Base-by-base conservation (phyloP, 1,284 basidiomycete species). In the Apiotrichum veenhuisii region DNA sequence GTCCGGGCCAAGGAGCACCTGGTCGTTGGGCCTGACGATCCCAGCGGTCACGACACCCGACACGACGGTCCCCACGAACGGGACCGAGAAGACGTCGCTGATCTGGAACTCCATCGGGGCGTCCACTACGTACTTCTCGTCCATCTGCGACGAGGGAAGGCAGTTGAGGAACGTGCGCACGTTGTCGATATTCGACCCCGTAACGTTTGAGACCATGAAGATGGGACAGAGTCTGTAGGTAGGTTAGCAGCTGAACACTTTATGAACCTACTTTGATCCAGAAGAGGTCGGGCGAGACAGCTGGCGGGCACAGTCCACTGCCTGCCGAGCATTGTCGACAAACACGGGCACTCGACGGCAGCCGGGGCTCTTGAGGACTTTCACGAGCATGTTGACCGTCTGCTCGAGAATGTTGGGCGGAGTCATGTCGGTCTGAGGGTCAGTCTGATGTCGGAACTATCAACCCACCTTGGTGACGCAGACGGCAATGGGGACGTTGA, bases 31-130 rank as follows among this genome's bases (percentile, higher is more conserved):
- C 68, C 87, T 89, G 57, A 91, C 79, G 20, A 78, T 81, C 9
- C 91, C 90, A 27, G 86, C 80, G 61, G 90, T 88, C 55, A 96
- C 76, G 55, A 96, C 92, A 1, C 94, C 93, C 66, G 91, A 92
- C 26, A 96, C 90, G 8, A 97, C 95, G 1, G 93, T 95, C 36
- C 95, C 94, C 2, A 95, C 91, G 65, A 94, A 96, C 0, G 92
- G 93, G 23, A 94, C 91, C 49, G 88, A 89, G 84, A 87, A 74
- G 17, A 72, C 70, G 62, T 80, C 80, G 55, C 74, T 77, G 57
- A 82, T 79, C 44, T 79, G 77, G 57, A 81, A 80, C 83, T 98
- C 94, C 57, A 97, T 81, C 20, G 95, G 91, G 62, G 89, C 89
- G 71, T 91, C 85, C n/a, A 83, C 78, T 34, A 85, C 81, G 72